Base-by-base conservation (phyloP, 164 flowering plant species). In the Liriodendron chinense region DNA sequence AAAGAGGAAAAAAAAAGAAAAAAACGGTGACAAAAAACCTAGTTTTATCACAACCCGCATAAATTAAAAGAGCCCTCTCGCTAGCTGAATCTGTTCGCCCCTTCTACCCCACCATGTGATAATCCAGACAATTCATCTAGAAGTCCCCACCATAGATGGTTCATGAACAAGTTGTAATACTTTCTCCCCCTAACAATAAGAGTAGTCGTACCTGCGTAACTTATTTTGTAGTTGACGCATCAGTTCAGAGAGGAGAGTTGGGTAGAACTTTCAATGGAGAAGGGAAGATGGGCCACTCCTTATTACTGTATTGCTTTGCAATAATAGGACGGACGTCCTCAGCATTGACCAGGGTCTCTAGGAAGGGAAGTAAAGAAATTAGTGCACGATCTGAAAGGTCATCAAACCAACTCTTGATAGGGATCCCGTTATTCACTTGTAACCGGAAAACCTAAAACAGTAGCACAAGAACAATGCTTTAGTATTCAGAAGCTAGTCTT, bases 241-340 rank as follows among this genome's bases (percentile, higher is more conserved):
- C 77, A 72, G 16, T 25, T 61, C 67, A 1, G 79, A 76, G 69
- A 67, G 67, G 76, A 49, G 72, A 20, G 43, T 53, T 71, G 73
- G 72, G 47, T 20, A 64, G 61, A 53, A 48, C 49, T 70, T 77
- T 26, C 72, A 77, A 75, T 66, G 73, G 83, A 73, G 67, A 66
- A 69, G 72, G 76, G 72, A 79, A 57, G 71, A 73, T 57, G 62
- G 62, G 72, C 78, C 69, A 75, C 88, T 88, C 94, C 85, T 82
- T 84, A 90, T 87, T 85, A 87, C 90, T 89, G 75, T 91, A 95
- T 87, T 74, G 88, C 82, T 83, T 82, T 70, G 94, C 96, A 83
- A 95, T 95, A 78, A 93, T 84, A 25, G 99, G 98, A 8, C 99
- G 98, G 59, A 93, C 98, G 84, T 93, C 98, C 76, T 93, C 94